These are phyloP conservation scores for Xylariaceae sp. DNA, from an alignment of 2,329 filamentous ascomycete genomes.

Conservation along the genomic window DNA sequence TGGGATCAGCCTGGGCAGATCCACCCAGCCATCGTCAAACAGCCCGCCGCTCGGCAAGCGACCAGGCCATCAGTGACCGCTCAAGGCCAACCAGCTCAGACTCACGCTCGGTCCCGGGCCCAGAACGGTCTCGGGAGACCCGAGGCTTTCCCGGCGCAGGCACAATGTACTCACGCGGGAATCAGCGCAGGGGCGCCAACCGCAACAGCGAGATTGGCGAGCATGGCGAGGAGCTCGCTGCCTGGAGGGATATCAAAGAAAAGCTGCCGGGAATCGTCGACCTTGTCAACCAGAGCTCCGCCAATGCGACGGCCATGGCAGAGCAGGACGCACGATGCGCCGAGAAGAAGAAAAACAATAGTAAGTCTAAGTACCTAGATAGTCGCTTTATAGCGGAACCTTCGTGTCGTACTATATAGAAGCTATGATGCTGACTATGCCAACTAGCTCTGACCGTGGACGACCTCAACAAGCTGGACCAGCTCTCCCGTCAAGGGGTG, in stretches of 20 bases:
- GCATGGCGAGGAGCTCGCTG: slow-evolving; percentile 41
- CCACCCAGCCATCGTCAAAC: slow-evolving; percentile 15
- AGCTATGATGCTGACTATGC: slow-evolving; percentile 29
- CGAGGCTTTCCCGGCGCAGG: background rate
- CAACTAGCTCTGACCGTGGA: slow-evolving; percentile 29
- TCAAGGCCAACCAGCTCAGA: slow-evolving; percentile 5
- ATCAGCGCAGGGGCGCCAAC: slow-evolving; percentile 32
- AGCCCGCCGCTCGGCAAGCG: slow-evolving; percentile 2
- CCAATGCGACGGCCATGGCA: slow-evolving; percentile 36
- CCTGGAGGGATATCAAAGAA: slow-evolving; percentile 41
- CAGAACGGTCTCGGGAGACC: background rate
- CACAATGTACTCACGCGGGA: slow-evolving; percentile 32
- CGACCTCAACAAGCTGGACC: slow-evolving; percentile 35
- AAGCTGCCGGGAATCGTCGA: slow-evolving; percentile 36
- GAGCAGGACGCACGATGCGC: slow-evolving; percentile 39
- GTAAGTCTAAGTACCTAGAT: no score
- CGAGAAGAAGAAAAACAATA: slow-evolving; percentile 34
- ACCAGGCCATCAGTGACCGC: background rate
- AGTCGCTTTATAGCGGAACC: background rate
- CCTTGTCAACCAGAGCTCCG: slow-evolving; percentile 39
- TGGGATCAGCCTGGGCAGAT: slow-evolving; percentile 23
- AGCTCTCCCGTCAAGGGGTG: slow-evolving; percentile 33
- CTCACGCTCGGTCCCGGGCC: background rate
- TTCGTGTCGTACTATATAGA: background rate
- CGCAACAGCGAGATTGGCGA: slow-evolving; percentile 38